These are phyloP conservation scores for Lepidium africanum DNA, from an alignment of 345 rosid species.

Conservation along the genomic window DNA sequence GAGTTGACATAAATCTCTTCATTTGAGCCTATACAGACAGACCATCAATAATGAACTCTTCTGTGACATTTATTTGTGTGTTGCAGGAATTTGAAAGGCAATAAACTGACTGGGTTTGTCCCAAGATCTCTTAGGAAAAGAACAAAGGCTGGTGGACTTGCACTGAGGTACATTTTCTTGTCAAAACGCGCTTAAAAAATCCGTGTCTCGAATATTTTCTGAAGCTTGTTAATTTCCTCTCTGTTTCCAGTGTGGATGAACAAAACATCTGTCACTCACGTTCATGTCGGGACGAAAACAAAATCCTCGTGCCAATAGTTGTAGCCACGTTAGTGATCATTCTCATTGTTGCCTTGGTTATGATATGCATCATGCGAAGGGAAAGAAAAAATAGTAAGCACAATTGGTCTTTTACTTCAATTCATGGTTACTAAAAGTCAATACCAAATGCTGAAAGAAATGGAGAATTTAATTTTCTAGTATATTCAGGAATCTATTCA, in stretches of 20 bases:
- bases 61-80: neutral
- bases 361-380: conserved; percentile 26
- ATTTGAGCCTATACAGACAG: neutral
- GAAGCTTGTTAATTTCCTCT: neutral
- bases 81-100: conserved; percentile 42
- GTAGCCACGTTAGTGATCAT: conserved; percentile 13
- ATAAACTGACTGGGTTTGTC: conserved; percentile 43
- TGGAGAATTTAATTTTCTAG: conserved; percentile 2
- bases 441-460: neutral
- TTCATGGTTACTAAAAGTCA: neutral
- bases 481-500: conserved; percentile 24
- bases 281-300: conserved; percentile 35
- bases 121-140: conserved; percentile 37
- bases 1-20: conserved; percentile 14
- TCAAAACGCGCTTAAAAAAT: neutral
- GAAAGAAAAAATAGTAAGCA: conserved; percentile 30
- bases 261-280: conserved; percentile 34
- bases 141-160: conserved; percentile 27
- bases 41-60: neutral
- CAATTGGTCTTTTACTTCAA: neutral
- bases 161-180: conserved; percentile 32
- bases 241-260: conserved; percentile 34
- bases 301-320: conserved; percentile 29
- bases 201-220: neutral
- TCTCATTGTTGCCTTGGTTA: conserved; percentile 21